These are phyloP conservation scores for Leishmania lainsoni DNA, from an alignment of 208 protist species.

Conservation along the genomic window DNA sequence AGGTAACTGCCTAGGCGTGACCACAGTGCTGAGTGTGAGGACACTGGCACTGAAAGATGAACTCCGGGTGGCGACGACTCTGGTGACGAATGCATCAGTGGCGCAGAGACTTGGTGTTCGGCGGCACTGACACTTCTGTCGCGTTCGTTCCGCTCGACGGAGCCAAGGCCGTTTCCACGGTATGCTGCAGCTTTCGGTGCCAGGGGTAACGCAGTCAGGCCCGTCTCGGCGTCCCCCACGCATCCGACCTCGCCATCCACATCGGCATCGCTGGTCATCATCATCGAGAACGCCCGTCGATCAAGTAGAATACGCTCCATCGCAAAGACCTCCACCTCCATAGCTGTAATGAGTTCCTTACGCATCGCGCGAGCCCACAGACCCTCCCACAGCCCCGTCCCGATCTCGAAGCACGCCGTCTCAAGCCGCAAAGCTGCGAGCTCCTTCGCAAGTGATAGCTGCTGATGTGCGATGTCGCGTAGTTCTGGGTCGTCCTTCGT, in stretches of 20 bases:
- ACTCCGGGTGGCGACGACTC: background rate
- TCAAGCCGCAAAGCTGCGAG: constrained; percentile 76
- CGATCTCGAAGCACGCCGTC: constrained; percentile 68
- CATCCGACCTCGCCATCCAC: background rate
- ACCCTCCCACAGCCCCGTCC: constrained; percentile 76
- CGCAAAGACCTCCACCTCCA: constrained; percentile 57
- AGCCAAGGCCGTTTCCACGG: background rate
- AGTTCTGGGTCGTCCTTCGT: constrained; percentile 56
- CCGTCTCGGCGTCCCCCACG: background rate
- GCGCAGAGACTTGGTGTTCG: background rate
- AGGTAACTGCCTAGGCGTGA: constrained; percentile 11
- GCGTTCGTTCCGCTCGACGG: background rate
- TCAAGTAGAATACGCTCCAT: constrained; percentile 76
- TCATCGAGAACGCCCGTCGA: constrained; percentile 35
- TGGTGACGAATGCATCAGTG: background rate
- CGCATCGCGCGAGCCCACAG: constrained; percentile 86
- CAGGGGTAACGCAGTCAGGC: background rate
- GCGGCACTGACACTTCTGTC: background rate
- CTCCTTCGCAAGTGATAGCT: constrained; percentile 73
- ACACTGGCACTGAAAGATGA: background rate
- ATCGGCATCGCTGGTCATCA: constrained; percentile 20
- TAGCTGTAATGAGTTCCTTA: constrained; percentile 66
- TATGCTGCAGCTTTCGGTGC: background rate
- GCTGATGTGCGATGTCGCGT: constrained; percentile 68
- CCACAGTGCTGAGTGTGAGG: constrained; percentile 13